Evolutionary conservation across 768 basidiomycete genomes (phyloP), one percentile per base, ranked within the genome.

Genomic region (Tubosaeta brunneosetosa): DNA sequence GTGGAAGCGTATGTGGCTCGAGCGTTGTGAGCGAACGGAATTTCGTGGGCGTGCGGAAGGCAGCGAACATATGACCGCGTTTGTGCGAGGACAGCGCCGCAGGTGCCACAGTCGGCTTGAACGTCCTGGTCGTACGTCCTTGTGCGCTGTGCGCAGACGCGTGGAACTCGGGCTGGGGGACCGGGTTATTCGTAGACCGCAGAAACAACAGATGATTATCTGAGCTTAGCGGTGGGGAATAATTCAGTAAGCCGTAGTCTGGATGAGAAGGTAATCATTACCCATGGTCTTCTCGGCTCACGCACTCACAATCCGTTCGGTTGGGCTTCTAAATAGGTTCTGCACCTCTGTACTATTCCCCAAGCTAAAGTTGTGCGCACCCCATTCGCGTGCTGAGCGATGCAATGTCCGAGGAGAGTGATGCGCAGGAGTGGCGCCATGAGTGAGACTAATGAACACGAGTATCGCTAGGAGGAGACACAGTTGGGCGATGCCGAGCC

Each of bases 401-500:
- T 56, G 60, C 19, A 44, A 14, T 0, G 22, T 26, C 9, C 47
- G 40, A 36, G 50, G 50, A 47, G 55, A 53, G 14, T 59, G 54
- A 22, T 60, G 50, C 83, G 88, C 7, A 33, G 67, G 58, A 16
- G 27, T 4, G 27, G 66, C 63, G 31, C 91, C 90, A 6, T 92
- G 81, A 5, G 92, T 94, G 47, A 95, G 76, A 16, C 86, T 82
- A 70, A 95, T 88, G 66, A 97, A 93, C 12, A 93, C 74, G 17
- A 97, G 78, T 10, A 97, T 86, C 0, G 86, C 81, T 3, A 97
- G 75, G 6, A 95, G 76, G 6, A 94, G 77, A 64, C 87, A 84
- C 0, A 97, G 77, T 61, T 98, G 94, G 0, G 88, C 88, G 19
- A 97, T 83, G 3, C 93, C 86, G 0, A 97, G 79, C 2, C 92